Evolutionary conservation across 306 rosid genomes (phyloP), one percentile per base, ranked within the genome.

Genomic region (Castanopsis chinensis): DNA sequence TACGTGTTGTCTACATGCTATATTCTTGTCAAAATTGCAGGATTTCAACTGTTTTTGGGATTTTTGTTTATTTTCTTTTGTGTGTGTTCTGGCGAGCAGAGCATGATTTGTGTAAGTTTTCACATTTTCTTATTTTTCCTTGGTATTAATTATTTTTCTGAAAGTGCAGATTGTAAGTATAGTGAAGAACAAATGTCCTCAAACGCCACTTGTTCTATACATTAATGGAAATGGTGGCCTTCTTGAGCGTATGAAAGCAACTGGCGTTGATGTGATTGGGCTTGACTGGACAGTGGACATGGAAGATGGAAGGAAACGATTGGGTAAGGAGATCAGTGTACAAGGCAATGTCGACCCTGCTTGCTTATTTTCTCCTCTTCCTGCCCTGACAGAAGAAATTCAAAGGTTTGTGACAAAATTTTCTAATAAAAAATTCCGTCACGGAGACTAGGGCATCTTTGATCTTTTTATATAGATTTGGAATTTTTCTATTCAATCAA

Each of bases 331-430:
- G 67, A 87, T 91, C 74, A 86, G 97, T 30, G 91, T 95, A 59
- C 99, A 95, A 81, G 97, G 99, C 80, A 95, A 95, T 73, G 97
- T 95, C 35, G 99, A 95, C 64, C 98, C 99, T 57, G 98, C 99
- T 68, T 87, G 43, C 89, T 80, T 95, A 69, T 92, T 95, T 83
- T 95, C 98, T 76, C 90, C 99, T 45, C 92, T 95, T 80, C 71
- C 82, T 60, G 89, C 98, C 69, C 76, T 92, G 51, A 90, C 98
- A 9, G 90, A 92, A 80, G 99, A 95, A 91, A 91, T 95, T 82
- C 89, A 87, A 80, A 95, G 99, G 99, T 95, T 85, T 55, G 96
- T 82, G 49, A 80, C 25, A 60, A 19, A 61, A 25, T 45, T 63
- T 27, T 74, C 79, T 57, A 7, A 57, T 59, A 33, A 53, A 25